Conservation (phyloP, 2,329 filamentous ascomycete genomes). For the Colletotrichum sp. region DNA sequence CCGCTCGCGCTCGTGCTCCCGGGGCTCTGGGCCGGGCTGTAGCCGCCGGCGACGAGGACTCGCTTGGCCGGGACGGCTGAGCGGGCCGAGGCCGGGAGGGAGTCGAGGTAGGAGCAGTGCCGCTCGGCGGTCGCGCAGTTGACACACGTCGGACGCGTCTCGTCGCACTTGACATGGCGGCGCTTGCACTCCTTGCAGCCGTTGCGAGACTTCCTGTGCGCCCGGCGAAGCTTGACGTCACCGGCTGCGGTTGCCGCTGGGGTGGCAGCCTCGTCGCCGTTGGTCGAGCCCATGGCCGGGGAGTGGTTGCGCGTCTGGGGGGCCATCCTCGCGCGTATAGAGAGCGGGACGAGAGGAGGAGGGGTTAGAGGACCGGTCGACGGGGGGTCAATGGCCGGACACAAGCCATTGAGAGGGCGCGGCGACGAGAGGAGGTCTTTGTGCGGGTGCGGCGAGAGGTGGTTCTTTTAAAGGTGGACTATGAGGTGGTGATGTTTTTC, state of each 20-base stretch:
- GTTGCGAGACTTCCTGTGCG: conserved; percentile 45
- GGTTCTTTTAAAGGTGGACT: not conserved
- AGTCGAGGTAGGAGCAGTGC: conserved; percentile 35
- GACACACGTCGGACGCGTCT: conserved; percentile 42
- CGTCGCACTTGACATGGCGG: conserved; percentile 48
- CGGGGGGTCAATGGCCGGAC: not conserved
- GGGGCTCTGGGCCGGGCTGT: not conserved
- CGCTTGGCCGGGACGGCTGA: not conserved
- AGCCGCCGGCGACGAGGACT: not conserved
- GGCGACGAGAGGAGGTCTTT: not conserved
- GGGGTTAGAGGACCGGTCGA: not conserved
- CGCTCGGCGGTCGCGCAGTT: conserved; percentile 43
- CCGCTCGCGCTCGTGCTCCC: not conserved
- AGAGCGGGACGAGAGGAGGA: not conserved
- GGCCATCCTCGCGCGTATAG: not conserved
- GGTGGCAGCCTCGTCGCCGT: conserved; percentile 14
- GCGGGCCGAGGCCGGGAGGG: not conserved
- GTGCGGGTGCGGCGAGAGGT: not conserved
- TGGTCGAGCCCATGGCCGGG: conserved; percentile 7
- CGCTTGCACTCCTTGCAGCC: conserved; percentile 45
- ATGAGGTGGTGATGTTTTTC: not conserved
- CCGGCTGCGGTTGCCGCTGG: not conserved
- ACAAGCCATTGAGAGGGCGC: not conserved
- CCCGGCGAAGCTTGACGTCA: conserved; percentile 36
- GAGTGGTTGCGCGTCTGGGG: conserved; percentile 1